Conservation (phyloP, 345 rosid species). For the Eucalyptus tenuipes region DNA sequence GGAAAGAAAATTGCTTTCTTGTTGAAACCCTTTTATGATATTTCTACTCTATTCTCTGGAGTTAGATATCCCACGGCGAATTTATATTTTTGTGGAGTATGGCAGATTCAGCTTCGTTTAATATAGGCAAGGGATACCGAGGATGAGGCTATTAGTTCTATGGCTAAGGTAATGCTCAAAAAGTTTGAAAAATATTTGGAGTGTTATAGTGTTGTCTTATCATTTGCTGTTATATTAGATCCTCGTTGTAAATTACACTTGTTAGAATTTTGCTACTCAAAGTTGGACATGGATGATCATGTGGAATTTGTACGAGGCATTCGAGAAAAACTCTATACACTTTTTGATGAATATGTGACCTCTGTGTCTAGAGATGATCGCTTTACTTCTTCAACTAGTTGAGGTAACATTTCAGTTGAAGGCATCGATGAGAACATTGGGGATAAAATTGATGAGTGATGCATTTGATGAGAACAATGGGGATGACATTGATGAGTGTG, state of each 20-base stretch:
- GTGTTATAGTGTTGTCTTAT: background rate
- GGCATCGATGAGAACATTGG: background rate
- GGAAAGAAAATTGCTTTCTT: background rate
- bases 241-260: background rate
- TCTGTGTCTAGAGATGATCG: background rate
- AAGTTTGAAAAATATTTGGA: background rate
- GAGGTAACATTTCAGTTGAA: background rate
- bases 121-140: background rate
- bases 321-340: background rate
- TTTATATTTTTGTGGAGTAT: background rate
- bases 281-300: background rate
- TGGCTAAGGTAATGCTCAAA: background rate
- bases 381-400: background rate
- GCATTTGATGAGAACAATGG: rapidly evolving
- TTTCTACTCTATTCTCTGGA: background rate
- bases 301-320: background rate
- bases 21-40: background rate
- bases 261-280: background rate
- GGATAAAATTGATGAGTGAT: background rate
- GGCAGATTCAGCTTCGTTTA: background rate
- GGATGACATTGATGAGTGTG: too few relatives aligned
- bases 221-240: background rate
- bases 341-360: background rate
- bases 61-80: background rate
- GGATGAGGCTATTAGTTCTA: background rate